These are phyloP conservation scores for Claviceps digitariae DNA, from an alignment of 2,329 filamentous ascomycete genomes.

Conservation along the genomic window DNA sequence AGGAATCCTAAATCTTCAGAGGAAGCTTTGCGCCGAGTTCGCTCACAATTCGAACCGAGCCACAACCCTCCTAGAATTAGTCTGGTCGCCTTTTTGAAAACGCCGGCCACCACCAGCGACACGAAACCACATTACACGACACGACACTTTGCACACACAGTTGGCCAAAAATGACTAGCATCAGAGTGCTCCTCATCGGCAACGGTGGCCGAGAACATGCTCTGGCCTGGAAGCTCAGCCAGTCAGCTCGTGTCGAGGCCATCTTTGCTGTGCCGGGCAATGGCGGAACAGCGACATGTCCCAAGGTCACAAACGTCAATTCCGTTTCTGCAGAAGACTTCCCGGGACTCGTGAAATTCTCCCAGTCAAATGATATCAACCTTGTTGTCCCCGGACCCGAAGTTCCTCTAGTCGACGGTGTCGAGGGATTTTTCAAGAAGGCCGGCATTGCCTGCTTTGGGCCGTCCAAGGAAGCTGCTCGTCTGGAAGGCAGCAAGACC, in stretches of 20 bases:
- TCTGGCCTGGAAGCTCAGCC: slow-evolving; percentile 82
- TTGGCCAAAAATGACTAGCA: slow-evolving; percentile 18
- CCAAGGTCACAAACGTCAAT: slow-evolving; percentile 61
- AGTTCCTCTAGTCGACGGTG: slow-evolving; percentile 82
- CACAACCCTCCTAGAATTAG: neutral
- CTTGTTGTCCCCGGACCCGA: slow-evolving; percentile 86
- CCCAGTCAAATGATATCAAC: slow-evolving; percentile 59
- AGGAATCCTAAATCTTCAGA: neutral
- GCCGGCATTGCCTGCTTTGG: slow-evolving; percentile 74
- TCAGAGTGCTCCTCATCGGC: slow-evolving; percentile 74
- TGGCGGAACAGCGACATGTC: slow-evolving; percentile 62
- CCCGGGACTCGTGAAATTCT: slow-evolving; percentile 58
- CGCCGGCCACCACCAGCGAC: neutral
- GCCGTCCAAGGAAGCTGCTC: slow-evolving; percentile 69
- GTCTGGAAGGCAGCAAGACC: slow-evolving; percentile 92
- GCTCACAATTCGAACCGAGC: neutral
- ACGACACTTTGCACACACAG: neutral
- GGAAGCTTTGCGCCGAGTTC: neutral
- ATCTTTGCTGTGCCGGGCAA: slow-evolving; percentile 69
- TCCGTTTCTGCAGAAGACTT: slow-evolving; percentile 65
- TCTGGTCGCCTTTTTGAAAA: neutral
- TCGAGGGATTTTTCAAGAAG: slow-evolving; percentile 66
- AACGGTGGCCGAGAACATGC: slow-evolving; percentile 93
- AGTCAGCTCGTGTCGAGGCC: slow-evolving; percentile 64
- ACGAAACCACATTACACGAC: neutral